Evolutionary conservation across 2,329 filamentous ascomycete species (phyloP).

Genomic region (Aspergillus novoparasiticus): DNA sequence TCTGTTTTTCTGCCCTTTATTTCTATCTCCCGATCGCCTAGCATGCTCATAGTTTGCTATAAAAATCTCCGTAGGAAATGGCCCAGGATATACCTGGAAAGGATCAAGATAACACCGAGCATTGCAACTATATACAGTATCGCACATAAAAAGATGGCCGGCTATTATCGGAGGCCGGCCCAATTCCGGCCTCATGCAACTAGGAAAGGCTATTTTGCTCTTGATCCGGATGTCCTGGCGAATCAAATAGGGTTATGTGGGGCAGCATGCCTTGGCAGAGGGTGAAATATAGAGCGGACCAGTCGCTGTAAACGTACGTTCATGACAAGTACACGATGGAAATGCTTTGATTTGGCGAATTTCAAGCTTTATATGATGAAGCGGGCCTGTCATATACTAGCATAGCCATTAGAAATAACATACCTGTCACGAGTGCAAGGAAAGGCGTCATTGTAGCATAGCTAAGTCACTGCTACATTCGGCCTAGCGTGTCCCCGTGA

Average conservation of each 20-base stretch:
- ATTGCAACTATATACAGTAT: background rate
- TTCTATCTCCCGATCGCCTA: background rate
- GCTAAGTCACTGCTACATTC: conserved; percentile 16
- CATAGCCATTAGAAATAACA: background rate
- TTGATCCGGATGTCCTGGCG: conserved; percentile 18
- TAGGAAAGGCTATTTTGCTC: conserved; percentile 26
- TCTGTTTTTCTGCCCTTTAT: background rate
- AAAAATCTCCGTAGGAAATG: background rate
- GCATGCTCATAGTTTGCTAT: background rate
- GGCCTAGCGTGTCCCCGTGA: conserved; percentile 36
- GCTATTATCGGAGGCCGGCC: conserved; percentile 44
- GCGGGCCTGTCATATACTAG: background rate
- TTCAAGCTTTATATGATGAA: too few relatives aligned
- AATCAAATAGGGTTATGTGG: conserved; percentile 21
- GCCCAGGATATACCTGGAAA: background rate
- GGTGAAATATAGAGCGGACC: conserved; percentile 24
- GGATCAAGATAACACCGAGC: background rate
- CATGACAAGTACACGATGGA: background rate
- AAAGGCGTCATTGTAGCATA: background rate
- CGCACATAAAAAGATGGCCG: conserved; percentile 23
- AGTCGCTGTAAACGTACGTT: conserved; percentile 10
- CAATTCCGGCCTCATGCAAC: conserved; percentile 44
- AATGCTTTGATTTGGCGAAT: background rate
- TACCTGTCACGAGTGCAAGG: background rate
- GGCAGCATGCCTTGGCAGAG: conserved; percentile 22